phyloP scores from a whole-genome alignment of 2,329 filamentous ascomycete genomes.

The Davidsoniella australis region DNA sequence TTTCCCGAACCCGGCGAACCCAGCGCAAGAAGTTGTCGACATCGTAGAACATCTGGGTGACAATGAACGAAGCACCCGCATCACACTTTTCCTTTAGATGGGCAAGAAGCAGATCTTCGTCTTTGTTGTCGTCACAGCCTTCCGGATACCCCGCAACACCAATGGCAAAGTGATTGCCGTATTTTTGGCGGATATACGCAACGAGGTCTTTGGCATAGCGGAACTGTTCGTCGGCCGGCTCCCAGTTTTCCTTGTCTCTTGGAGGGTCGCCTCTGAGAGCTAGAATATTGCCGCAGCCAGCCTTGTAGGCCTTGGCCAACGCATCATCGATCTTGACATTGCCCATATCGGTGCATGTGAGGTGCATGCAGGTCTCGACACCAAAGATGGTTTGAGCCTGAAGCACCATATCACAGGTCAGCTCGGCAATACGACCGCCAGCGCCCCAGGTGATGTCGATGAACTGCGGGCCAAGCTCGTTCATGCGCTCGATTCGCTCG shows the following conservation, averaged over 20 bases:
- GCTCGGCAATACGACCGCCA: slow-evolving; percentile 72
- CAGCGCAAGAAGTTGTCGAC: slow-evolving; percentile 86
- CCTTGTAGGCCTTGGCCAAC: slow-evolving; percentile 73
- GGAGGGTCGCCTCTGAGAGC: slow-evolving; percentile 87
- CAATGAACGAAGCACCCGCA: slow-evolving; percentile 79
- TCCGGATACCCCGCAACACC: slow-evolving; percentile 94
- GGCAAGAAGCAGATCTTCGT: slow-evolving; percentile 69
- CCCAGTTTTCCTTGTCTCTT: slow-evolving; percentile 86
- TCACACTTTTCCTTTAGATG: slow-evolving; percentile 97
- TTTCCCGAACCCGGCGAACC: slow-evolving; percentile 70
- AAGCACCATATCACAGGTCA: slow-evolving; percentile 95
- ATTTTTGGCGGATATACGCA: slow-evolving; percentile 60
- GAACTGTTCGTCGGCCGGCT: slow-evolving; percentile 71
- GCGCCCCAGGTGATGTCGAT: slow-evolving; percentile 98
- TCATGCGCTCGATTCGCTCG: slow-evolving; percentile 99
- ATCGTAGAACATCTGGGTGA: slow-evolving; percentile 99
- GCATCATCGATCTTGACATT: slow-evolving; percentile 80
- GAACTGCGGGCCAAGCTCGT: slow-evolving; percentile 81
- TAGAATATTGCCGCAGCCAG: slow-evolving; percentile 93
- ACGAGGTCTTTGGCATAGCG: slow-evolving; percentile 85
- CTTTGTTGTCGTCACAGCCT: slow-evolving; percentile 81
- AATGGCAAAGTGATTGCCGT: slow-evolving; percentile 71
- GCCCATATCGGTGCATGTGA: slow-evolving; percentile 98
- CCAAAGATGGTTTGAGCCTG: slow-evolving; percentile 91
- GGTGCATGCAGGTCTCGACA: slow-evolving; percentile 95